A percentile compares a stretch with the other conserved stretches of the same genome.
These are phyloP conservation scores for Linum tenue DNA, from an alignment of 345 rosid genomes.

Conservation along the genomic window DNA sequence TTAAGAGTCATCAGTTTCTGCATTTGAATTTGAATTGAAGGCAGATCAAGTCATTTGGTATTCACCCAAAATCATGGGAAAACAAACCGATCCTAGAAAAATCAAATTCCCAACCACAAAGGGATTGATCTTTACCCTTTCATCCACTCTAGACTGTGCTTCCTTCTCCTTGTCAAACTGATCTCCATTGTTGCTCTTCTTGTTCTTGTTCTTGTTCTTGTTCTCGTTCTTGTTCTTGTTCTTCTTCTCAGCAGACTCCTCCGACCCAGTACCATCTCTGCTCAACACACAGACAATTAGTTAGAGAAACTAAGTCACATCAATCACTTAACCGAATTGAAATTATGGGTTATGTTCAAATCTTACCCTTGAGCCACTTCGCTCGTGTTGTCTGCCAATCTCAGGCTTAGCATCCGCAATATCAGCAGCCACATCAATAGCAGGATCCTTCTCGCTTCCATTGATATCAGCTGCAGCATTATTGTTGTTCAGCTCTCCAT, in stretches of 20 bases:
- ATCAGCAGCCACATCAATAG: not conserved
- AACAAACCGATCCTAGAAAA: not conserved
- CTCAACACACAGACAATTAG: not conserved
- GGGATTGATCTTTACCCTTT: not conserved
- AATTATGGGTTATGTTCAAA: not conserved
- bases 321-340: no score
- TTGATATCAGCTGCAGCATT: no score
- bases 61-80: not conserved
- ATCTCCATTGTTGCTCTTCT: not conserved
- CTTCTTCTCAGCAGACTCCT: not conserved
- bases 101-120: no score
- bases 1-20: slow-evolving; percentile 11
- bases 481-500: not conserved
- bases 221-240: not conserved
- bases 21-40: not conserved
- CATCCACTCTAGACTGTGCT: not conserved
- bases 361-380: not conserved
- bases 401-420: not conserved
- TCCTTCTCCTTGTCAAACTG: not conserved
- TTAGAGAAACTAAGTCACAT: not conserved
- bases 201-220: not conserved
- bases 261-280: not conserved
- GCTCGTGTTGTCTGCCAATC: not conserved
- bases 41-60: not conserved
- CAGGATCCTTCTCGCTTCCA: not conserved